These are phyloP conservation scores for Glonium stellatum DNA, from an alignment of 495 filamentous ascomycete genomes.

Conservation along the genomic window DNA sequence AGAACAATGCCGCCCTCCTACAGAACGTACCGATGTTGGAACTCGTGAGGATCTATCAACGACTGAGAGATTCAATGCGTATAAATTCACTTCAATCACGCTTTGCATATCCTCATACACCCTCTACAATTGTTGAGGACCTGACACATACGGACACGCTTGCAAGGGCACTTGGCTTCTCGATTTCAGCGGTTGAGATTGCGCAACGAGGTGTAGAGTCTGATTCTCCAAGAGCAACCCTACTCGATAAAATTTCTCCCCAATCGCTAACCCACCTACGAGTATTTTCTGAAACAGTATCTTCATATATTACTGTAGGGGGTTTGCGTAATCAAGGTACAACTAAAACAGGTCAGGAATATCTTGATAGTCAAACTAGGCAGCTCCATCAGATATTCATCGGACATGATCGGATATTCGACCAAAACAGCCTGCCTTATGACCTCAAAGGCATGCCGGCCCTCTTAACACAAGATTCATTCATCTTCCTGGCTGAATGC, in stretches of 20 bases:
- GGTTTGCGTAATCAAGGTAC: slow-evolving; percentile 52
- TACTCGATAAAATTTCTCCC: slow-evolving; percentile 79
- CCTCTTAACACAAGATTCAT: slow-evolving; percentile 71
- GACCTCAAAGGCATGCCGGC: slow-evolving; percentile 51
- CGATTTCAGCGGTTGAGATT: slow-evolving; percentile 89
- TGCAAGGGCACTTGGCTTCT: slow-evolving; percentile 68
- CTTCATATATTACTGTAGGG: slow-evolving; percentile 75
- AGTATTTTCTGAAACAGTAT: slow-evolving; percentile 79
- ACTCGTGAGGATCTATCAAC: slow-evolving; percentile 70
- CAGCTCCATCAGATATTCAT: slow-evolving; percentile 73
- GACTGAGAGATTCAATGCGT: slow-evolving; percentile 69
- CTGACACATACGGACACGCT: slow-evolving; percentile 61
- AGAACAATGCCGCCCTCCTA: slow-evolving; percentile 1
- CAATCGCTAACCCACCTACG: slow-evolving; percentile 81
- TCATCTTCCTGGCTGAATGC: slow-evolving; percentile 76
- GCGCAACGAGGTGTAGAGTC: slow-evolving; percentile 80
- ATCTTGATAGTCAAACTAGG: slow-evolving; percentile 58
- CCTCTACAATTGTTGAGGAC: slow-evolving; percentile 37
- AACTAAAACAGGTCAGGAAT: slow-evolving; percentile 60
- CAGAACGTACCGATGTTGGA: slow-evolving; percentile 41
- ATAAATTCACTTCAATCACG: slow-evolving; percentile 58
- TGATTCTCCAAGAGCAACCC: slow-evolving; percentile 57
- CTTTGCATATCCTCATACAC: slow-evolving; percentile 39
- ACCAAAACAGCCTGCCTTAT: slow-evolving; percentile 33
- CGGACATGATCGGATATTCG: slow-evolving; percentile 34